These are phyloP conservation scores for Arthrinium puccinioides DNA, from an alignment of 2,329 filamentous ascomycete genomes.

Conservation along the genomic window DNA sequence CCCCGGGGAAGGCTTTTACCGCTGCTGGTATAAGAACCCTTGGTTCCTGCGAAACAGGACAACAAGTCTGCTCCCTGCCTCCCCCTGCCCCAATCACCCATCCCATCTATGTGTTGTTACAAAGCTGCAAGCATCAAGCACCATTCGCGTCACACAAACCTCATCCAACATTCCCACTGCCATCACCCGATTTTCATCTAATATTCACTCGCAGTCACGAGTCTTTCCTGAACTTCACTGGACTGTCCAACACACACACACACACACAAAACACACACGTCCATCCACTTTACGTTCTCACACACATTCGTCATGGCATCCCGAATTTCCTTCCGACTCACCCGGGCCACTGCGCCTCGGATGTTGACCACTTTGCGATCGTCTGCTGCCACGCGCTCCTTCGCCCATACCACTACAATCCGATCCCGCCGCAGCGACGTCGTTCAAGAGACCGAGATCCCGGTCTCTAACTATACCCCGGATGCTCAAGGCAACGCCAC, in stretches of 20 bases:
- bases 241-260: too few species aligned
- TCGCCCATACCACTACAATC: constrained; percentile 27
- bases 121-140: too few species aligned
- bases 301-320: constrained; percentile 19
- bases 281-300: background rate
- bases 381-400: constrained; percentile 24
- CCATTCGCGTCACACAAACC: too few species aligned
- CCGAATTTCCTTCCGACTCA: constrained; percentile 21
- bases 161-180: too few species aligned
- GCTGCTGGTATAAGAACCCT: constrained; percentile 1
- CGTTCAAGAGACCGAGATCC: constrained; percentile 49
- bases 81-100: too few species aligned
- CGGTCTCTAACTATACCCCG: constrained; percentile 45
- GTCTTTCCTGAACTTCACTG: background rate
- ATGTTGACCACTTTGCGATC: constrained; percentile 15
- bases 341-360: constrained; percentile 22
- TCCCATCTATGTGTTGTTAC: too few species aligned
- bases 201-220: too few species aligned
- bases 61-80: too few species aligned
- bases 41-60: constrained; percentile 2
- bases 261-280: too few species aligned
- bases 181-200: too few species aligned
- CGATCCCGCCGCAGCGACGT: constrained; percentile 39
- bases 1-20: constrained; percentile 1
- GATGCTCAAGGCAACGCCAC: constrained; percentile 36